Percentiles rank a stretch among this genome's conserved stretches.
Evolutionary conservation across 2,329 filamentous ascomycete species (phyloP).

Genomic region (Diaporthe vexans): DNA sequence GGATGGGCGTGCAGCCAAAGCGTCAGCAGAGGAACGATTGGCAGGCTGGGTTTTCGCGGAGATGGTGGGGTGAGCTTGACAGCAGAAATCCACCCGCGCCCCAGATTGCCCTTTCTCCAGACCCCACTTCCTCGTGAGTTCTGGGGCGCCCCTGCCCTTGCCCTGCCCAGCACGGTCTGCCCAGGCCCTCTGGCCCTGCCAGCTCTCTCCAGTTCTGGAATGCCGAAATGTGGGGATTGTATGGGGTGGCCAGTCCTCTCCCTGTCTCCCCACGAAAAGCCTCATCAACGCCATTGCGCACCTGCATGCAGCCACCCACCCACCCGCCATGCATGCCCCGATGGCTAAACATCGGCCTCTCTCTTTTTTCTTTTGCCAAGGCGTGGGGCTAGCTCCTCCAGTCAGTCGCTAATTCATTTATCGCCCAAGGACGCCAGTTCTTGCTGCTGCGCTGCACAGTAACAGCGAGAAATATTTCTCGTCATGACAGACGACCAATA

Average conservation of each 20-base stretch:
- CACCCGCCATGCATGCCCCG: neutral
- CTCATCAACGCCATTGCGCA: neutral
- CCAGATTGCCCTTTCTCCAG: constrained; percentile 31
- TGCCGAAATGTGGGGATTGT: constrained; percentile 29
- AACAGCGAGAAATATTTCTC: neutral
- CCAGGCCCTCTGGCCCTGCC: neutral
- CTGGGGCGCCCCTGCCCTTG: constrained; percentile 27
- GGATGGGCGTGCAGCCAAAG: neutral
- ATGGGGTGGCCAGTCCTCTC: too few species aligned
- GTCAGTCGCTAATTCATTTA: neutral
- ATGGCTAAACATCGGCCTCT: constrained; percentile 31
- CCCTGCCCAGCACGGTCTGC: neutral
- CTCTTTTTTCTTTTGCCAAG: constrained; percentile 4
- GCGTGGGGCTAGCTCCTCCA: neutral
- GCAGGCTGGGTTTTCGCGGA: constrained; percentile 17
- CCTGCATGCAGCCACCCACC: neutral
- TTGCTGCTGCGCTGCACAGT: neutral
- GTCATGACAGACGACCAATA: neutral
- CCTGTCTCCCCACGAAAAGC: constrained; percentile 27
- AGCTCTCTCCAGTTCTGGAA: constrained; percentile 21
- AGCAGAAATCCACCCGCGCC: constrained; percentile 22
- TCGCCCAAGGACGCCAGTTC: neutral
- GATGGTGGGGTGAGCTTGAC: constrained; percentile 34
- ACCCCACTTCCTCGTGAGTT: constrained; percentile 26
- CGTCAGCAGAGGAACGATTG: constrained; percentile 4